Evolutionary conservation across 2,329 filamentous ascomycete species (phyloP).

Genomic region (Akanthomyces muscarius): DNA sequence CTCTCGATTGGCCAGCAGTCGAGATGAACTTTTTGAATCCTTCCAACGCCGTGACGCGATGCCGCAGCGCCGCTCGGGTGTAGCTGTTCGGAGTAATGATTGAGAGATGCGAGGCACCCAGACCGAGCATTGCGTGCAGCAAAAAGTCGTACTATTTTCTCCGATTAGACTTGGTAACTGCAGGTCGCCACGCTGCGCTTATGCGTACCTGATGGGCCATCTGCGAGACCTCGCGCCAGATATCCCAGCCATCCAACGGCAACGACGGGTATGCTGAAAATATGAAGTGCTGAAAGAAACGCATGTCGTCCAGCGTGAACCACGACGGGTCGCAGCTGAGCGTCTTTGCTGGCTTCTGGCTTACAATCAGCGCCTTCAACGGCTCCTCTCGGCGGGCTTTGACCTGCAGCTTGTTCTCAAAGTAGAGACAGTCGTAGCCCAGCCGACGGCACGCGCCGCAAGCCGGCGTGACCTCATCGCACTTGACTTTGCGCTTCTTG

Average conservation of each 20-base stretch:
- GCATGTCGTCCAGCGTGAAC: constrained; percentile 43
- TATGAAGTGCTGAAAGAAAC: constrained; percentile 52
- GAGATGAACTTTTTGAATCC: constrained; percentile 16
- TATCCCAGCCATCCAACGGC: constrained; percentile 32
- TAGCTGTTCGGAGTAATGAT: constrained; percentile 11
- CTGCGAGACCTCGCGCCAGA: constrained; percentile 36
- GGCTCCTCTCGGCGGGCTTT: constrained; percentile 3
- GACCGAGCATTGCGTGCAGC: constrained; percentile 39
- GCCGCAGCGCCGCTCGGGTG: constrained; percentile 8
- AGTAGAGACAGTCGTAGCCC: constrained; percentile 34
- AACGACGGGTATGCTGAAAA: constrained; percentile 40
- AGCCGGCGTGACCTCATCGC: constrained; percentile 33
- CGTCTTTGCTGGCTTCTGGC: constrained; percentile 3
- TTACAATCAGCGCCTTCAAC: not conserved
- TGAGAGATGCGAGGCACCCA: constrained; percentile 23
- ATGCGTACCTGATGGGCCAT: constrained; percentile 34
- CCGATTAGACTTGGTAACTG: not conserved
- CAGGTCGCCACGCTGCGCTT: not conserved
- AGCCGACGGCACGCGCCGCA: constrained; percentile 35
- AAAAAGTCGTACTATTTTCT: constrained; percentile 35
- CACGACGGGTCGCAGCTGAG: constrained; percentile 23
- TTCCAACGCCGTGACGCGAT: constrained; percentile 14
- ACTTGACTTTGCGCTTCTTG: constrained; percentile 43
- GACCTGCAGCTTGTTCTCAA: constrained; percentile 8
- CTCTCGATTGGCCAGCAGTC: constrained; percentile 6